Percentiles rank a stretch among this genome's conserved stretches.
Conservation (phyloP, 352 stramenopile species). For the Pythium phragmiticola region DNA sequence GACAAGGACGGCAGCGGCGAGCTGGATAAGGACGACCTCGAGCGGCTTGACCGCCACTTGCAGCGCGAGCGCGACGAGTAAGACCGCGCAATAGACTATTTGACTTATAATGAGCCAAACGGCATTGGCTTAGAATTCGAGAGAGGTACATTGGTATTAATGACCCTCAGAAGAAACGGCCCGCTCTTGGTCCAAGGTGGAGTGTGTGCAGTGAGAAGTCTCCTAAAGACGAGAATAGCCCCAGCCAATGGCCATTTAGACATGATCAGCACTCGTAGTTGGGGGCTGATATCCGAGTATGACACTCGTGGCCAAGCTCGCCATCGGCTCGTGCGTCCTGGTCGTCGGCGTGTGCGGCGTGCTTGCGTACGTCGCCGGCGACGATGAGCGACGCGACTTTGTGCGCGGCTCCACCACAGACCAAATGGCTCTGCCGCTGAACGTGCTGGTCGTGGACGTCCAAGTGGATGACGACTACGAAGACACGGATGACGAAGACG, state of each 20-base stretch:
- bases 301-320: conserved; percentile 12
- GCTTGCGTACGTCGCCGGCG: conserved; percentile 8
- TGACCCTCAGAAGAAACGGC: no score
- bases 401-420: not conserved
- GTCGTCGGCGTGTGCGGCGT: conserved; percentile 3
- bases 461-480: conserved; percentile 22
- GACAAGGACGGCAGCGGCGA: conserved; percentile 67
- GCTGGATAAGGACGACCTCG: conserved; percentile 62
- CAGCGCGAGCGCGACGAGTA: conserved; percentile 37
- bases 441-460: conserved; percentile 10
- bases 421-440: not conserved
- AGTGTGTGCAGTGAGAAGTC: no score
- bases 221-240: no score
- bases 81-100: not conserved
- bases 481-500: conserved; percentile 23
- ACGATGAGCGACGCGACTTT: conserved; percentile 17
- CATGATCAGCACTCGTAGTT: not conserved
- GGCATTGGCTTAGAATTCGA: not conserved
- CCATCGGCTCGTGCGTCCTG: conserved; percentile 8
- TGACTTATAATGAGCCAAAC: not conserved
- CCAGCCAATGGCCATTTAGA: no score
- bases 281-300: not conserved
- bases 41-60: conserved; percentile 57
- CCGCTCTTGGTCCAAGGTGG: no score
- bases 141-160: not conserved